Conservation (phyloP, 1,284 basidiomycete species). For the Pyrrhoderma lamaoense region DNA sequence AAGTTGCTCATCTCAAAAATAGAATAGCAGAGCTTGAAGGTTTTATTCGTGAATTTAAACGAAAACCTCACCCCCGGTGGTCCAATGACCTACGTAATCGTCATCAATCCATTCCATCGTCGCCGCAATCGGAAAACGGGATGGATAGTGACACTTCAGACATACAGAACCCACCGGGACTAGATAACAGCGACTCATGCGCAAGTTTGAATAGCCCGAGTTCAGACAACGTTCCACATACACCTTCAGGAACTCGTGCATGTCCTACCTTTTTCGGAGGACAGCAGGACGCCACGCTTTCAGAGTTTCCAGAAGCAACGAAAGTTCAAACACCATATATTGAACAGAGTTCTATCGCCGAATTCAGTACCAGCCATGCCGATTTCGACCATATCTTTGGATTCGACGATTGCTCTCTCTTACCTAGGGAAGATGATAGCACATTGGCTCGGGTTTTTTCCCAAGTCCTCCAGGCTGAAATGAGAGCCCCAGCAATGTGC, state of each 20-base stretch:
- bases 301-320: not conserved
- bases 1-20: conserved; percentile 30
- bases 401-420: conserved; percentile 1
- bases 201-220: not conserved
- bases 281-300: not conserved
- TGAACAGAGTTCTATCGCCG: not conserved
- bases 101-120: not conserved
- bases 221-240: conserved; percentile 5
- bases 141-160: conserved; percentile 6
- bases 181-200: not conserved
- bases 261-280: conserved; percentile 6
- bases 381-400: conserved; percentile 8
- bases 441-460: not conserved
- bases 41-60: conserved; percentile 32
- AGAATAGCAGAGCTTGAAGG: conserved; percentile 38
- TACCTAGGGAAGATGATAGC: not conserved
- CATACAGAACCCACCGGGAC: not conserved
- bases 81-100: conserved; percentile 4
- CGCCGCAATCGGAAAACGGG: conserved; percentile 3
- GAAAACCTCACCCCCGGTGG: conserved; percentile 21
- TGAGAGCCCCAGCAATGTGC: conserved; percentile 13
- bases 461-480: not conserved
- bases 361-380: not conserved
- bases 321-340: not conserved
- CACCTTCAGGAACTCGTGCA: conserved; percentile 2